Evolutionary conservation across 73 alveolate species (phyloP).

Genomic region (Tetrahymena borealis): DNA sequence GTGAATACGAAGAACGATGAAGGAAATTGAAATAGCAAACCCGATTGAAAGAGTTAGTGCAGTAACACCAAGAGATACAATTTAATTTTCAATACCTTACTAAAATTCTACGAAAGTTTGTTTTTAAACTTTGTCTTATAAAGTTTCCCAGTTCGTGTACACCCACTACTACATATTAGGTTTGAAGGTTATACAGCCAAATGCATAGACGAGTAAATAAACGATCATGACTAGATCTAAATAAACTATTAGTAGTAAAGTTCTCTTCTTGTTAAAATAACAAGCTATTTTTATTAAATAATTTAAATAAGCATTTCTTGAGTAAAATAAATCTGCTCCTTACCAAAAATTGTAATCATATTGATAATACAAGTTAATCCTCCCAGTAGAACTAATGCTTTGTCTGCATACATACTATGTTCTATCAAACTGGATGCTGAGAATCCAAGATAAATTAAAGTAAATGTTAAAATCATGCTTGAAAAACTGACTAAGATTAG

Average conservation of each 20-base stretch:
- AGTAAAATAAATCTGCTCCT: no score
- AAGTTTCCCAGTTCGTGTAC: background rate
- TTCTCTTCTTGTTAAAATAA: background rate
- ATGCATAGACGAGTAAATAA: background rate
- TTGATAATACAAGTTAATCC: background rate
- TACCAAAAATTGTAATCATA: background rate
- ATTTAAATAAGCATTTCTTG: background rate
- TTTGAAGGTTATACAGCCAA: background rate
- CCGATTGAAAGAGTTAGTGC: background rate
- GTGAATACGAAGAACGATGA: background rate
- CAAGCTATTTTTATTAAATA: background rate
- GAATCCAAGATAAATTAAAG: background rate
- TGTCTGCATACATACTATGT: background rate
- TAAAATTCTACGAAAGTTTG: background rate
- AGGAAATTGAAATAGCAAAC: background rate
- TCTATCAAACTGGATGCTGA: background rate
- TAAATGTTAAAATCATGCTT: background rate
- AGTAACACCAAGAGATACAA: background rate
- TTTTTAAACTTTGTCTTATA: background rate
- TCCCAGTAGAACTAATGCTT: conserved; percentile 1
- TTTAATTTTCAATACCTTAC: background rate
- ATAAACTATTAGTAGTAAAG: background rate
- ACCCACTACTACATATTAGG: background rate
- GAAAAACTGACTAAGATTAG: background rate
- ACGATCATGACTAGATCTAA: background rate